Evolutionary conservation across 257 asterid species (phyloP), one percentile per base, ranked within the genome.

Genomic region (Primulina eburnea): DNA sequence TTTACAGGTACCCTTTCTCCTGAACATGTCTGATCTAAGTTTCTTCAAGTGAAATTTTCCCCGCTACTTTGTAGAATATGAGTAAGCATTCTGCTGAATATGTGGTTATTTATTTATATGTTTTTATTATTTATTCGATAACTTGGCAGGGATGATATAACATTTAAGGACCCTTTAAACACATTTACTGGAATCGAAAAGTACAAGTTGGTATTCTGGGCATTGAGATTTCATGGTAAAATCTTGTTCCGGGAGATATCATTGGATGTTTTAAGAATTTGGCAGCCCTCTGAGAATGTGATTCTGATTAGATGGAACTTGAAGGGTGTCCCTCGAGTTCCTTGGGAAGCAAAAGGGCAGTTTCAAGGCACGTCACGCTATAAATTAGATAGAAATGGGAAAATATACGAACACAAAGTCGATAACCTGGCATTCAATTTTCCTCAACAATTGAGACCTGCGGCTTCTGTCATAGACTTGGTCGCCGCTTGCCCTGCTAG

Each of bases 281-380:
- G 98, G 93, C 97, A 92, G 83, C 98, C 87, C 0, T 86, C 94
- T 11, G 92, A 90, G 84, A 88, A 87, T 65, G 77, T 83, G 75
- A 90, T 88, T 60, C 76, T 92, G 56, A 84, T 88, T 28, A 75
- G 94, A 72, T 90, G 96, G 97, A 88, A 88, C 58, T 75, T 86
- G 76, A 84, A 75, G 77, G 97, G 87, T 4, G 79, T 90, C 70
- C 95, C 96, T 5, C 76, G 94, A 40, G 87, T 88, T 34, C 97
- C 90, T 1, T 90, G 96, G 96, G 97, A 92, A 75, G 91, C 97
- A 0, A 85, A 75, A 32, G 98, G 97, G 47, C 81, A 90, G 34
- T 92, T 90, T 70, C 94, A 86, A 74, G 98, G 89, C 68, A 88
- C 92, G 0, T 90, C 96, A 24, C 75, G 91, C n/a, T 90, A 88